Percentiles rank a stretch among this genome's conserved stretches.
These are phyloP conservation scores for Wickerhamiella siamensis DNA, from an alignment of 805 yeast species.

Conservation along the genomic window DNA sequence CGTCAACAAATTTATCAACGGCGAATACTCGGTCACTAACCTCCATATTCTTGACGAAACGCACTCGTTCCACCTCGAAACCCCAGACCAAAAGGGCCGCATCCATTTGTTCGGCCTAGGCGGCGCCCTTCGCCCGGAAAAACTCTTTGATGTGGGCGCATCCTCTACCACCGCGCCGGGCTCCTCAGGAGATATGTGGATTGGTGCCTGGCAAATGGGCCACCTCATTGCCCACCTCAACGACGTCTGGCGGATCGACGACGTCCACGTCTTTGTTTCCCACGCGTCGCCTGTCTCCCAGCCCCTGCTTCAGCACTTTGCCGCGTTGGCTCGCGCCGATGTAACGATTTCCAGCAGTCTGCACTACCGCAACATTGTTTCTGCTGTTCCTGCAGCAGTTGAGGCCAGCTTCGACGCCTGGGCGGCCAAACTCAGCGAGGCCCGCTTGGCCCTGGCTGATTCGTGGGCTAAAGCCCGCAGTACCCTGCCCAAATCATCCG, in stretches of 20 bases:
- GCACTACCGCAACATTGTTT: slow-evolving; percentile 55
- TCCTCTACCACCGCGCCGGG: slow-evolving; percentile 37
- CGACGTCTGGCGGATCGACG: slow-evolving; percentile 26
- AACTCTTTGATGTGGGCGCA: slow-evolving; percentile 52
- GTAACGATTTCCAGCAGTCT: slow-evolving; percentile 59
- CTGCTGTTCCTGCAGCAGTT: slow-evolving; percentile 53
- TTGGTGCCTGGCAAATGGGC: slow-evolving; percentile 56
- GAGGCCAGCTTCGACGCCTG: slow-evolving; percentile 31
- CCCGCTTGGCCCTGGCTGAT: slow-evolving; percentile 1
- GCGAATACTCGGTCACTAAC: slow-evolving; percentile 41
- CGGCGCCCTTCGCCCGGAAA: slow-evolving; percentile 52
- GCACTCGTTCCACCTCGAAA: slow-evolving; percentile 30
- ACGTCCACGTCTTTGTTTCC: slow-evolving; percentile 47
- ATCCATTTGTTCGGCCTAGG: slow-evolving; percentile 58
- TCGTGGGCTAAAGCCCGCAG: slow-evolving; percentile 2
- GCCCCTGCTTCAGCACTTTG: slow-evolving; percentile 52
- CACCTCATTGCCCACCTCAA: slow-evolving; percentile 40
- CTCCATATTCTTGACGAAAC: slow-evolving; percentile 48
- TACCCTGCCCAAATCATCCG: background rate
- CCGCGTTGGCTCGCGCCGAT: slow-evolving; percentile 53
- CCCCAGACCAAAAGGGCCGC: slow-evolving; percentile 21
- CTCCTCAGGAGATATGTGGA: slow-evolving; percentile 60
- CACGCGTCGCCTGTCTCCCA: slow-evolving; percentile 62
- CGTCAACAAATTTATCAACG: slow-evolving; percentile 44
- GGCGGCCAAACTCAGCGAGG: slow-evolving; percentile 3